These are phyloP conservation scores for Talaromyces islandicus DNA, from an alignment of 2,329 filamentous ascomycete species.

Conservation along the genomic window DNA sequence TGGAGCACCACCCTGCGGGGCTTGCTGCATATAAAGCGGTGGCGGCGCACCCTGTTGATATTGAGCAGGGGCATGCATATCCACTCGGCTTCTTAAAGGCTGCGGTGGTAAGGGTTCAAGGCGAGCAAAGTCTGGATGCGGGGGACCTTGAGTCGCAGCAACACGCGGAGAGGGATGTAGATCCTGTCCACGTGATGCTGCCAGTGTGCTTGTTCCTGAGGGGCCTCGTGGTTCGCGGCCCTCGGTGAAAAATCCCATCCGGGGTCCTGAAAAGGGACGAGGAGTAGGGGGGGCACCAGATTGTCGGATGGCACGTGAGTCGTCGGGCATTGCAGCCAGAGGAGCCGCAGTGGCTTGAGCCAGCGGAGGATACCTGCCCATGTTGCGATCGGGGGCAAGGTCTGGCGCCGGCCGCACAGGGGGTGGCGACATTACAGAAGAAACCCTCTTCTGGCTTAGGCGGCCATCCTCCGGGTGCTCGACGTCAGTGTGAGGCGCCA, in stretches of 20 bases:
- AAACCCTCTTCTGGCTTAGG: conserved; percentile 21
- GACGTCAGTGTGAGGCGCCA: conserved; percentile 38
- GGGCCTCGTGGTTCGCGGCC: conserved; percentile 19
- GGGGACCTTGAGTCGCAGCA: conserved; percentile 14
- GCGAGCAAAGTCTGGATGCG: conserved; percentile 24
- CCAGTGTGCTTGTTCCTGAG: conserved; percentile 15
- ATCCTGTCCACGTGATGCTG: conserved; percentile 22
- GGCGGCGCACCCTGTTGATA: conserved; percentile 16
- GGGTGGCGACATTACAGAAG: conserved; percentile 18
- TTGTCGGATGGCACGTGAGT: conserved; percentile 27
- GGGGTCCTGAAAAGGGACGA: conserved; percentile 34
- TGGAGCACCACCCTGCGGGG: conserved; percentile 2
- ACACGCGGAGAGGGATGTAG: conserved; percentile 25
- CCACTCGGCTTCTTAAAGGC: conserved; percentile 14
- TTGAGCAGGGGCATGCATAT: conserved; percentile 16
- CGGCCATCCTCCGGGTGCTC: conserved; percentile 24
- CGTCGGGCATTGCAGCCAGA: conserved; percentile 26
- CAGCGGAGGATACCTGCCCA: conserved; percentile 31
- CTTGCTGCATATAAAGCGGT: conserved; percentile 12
- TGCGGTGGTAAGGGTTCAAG: conserved; percentile 27
- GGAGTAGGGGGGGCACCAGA: conserved; percentile 18
- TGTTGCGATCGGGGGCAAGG: conserved; percentile 29
- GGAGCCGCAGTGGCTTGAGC: conserved; percentile 31
- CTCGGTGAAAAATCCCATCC: conserved; percentile 40
- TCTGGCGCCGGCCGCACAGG: conserved; percentile 24